These are phyloP conservation scores for Butyriboletus regius DNA, from an alignment of 1,284 basidiomycete genomes.

Conservation along the genomic window DNA sequence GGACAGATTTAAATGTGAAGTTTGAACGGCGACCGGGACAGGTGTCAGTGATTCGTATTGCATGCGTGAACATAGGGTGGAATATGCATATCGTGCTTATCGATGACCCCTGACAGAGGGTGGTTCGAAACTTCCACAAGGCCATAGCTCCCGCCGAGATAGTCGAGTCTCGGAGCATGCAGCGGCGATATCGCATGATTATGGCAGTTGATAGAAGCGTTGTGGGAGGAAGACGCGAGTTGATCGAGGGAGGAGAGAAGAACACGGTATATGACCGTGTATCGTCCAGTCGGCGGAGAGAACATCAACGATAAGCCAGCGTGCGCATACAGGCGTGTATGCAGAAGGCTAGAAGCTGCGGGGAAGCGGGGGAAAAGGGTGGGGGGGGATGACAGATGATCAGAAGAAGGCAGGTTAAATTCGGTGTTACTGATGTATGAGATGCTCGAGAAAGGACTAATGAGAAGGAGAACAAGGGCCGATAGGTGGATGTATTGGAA, in stretches of 20 bases:
- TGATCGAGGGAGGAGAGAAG: slow-evolving; percentile 17
- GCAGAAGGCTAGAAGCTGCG: slow-evolving; percentile 9
- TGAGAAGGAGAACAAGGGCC: background rate
- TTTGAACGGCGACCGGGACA: background rate
- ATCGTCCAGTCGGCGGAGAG: slow-evolving; percentile 5
- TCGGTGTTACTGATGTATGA: slow-evolving; percentile 5
- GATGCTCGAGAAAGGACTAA: slow-evolving; percentile 1
- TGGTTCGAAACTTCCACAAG: slow-evolving; percentile 5
- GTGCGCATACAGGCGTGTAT: background rate
- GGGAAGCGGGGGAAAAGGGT: slow-evolving; percentile 24
- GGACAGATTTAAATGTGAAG: background rate
- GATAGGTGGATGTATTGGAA: background rate
- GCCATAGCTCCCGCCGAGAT: slow-evolving; percentile 7
- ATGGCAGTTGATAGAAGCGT: slow-evolving; percentile 19
- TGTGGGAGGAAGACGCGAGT: slow-evolving; percentile 19
- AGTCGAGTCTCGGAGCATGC: slow-evolving; percentile 1
- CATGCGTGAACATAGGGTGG: background rate
- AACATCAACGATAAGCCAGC: background rate
- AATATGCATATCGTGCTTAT: slow-evolving; percentile 3
- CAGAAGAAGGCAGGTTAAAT: slow-evolving; percentile 5
- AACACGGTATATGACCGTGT: slow-evolving; percentile 7
- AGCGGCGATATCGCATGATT: slow-evolving; percentile 20
- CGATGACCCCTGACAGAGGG: background rate
- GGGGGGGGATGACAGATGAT: slow-evolving; percentile 12
- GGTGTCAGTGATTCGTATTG: slow-evolving; percentile 2